Evolutionary conservation across 2,329 filamentous ascomycete species (phyloP).

Genomic region (Phialophora macrospora): DNA sequence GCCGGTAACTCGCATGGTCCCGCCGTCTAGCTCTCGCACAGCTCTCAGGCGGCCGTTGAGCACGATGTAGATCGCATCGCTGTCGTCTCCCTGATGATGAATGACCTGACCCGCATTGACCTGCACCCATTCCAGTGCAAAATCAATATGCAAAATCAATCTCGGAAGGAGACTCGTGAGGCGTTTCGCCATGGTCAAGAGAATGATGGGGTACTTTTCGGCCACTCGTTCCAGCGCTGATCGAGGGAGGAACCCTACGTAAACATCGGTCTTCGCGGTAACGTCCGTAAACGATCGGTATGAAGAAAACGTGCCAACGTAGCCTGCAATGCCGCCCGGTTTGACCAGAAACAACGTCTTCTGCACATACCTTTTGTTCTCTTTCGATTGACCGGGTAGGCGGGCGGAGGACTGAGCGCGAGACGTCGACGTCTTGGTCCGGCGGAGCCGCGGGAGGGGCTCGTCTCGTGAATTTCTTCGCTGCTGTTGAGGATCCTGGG

Average conservation of each 20-base stretch:
- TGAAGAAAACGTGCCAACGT: constrained; percentile 90
- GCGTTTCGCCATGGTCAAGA: constrained; percentile 94
- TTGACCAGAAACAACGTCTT: constrained; percentile 88
- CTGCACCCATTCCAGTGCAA: constrained; percentile 97
- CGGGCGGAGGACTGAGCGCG: constrained; percentile 41
- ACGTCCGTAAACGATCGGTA: constrained; percentile 97
- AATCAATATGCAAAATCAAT: constrained; percentile 94
- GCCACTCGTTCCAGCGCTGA: constrained; percentile 87
- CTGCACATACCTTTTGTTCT: constrained; percentile 55
- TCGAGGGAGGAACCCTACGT: constrained; percentile 90
- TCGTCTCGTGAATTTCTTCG: constrained; percentile 41
- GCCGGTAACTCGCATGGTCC: constrained; percentile 81
- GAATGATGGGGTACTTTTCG: constrained; percentile 86
- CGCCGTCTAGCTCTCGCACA: constrained; percentile 79
- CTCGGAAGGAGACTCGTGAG: constrained; percentile 86
- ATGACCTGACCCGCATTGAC: constrained; percentile 94
- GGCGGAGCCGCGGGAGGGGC: constrained; percentile 52
- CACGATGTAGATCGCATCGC: constrained; percentile 97
- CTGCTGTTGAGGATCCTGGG: constrained; percentile 2
- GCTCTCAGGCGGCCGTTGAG: constrained; percentile 88
- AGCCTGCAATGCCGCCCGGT: constrained; percentile 90
- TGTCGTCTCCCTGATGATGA: constrained; percentile 91
- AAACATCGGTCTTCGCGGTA: constrained; percentile 96
- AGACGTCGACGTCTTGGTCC: constrained; percentile 52
- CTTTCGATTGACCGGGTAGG: constrained; percentile 40